Conservation (phyloP, 352 stramenopile genomes). For the Globisporangium viniferum region DNA sequence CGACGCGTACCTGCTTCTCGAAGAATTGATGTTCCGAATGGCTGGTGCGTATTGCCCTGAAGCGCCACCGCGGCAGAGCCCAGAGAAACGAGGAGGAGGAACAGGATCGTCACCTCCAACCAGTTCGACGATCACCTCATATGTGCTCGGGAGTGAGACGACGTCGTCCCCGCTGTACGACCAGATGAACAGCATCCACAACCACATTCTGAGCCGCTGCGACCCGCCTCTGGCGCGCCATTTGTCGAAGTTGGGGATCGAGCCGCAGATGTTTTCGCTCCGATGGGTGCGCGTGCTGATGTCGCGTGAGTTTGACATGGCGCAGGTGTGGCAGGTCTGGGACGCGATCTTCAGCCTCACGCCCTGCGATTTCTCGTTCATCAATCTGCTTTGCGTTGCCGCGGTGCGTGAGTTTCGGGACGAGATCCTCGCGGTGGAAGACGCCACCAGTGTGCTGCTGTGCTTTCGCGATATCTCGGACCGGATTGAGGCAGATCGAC, state of each 20-base stretch:
- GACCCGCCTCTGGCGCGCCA: conserved; percentile 60
- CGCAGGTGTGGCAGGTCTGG: conserved; percentile 79
- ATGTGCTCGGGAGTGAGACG: conserved; percentile 22
- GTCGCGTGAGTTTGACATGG: conserved; percentile 67
- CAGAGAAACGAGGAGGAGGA: not conserved
- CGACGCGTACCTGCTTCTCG: conserved; percentile 60
- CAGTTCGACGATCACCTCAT: not conserved
- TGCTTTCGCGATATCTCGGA: conserved; percentile 55
- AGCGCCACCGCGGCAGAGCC: conserved; percentile 11
- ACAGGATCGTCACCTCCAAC: not conserved
- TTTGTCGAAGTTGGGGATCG: conserved; percentile 41
- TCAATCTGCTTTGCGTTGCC: conserved; percentile 75
- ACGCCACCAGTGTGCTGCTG: conserved; percentile 54
- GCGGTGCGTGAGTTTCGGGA: conserved; percentile 62
- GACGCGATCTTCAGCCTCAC: conserved; percentile 77
- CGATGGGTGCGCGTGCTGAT: conserved; percentile 77
- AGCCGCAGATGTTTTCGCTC: conserved; percentile 73
- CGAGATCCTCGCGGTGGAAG: conserved; percentile 59
- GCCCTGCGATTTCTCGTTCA: conserved; percentile 67
- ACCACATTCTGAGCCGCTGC: conserved; percentile 56
- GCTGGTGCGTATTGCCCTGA: conserved; percentile 62
- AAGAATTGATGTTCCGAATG: conserved; percentile 77
- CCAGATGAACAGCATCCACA: conserved; percentile 74
- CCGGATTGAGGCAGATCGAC: conserved; percentile 38
- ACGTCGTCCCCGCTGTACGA: conserved; percentile 50